Percentiles rank a stretch among this genome's conserved stretches.
These are phyloP conservation scores for Hypoxylon sp. DNA, from an alignment of 2,329 filamentous ascomycete genomes.

Conservation along the genomic window DNA sequence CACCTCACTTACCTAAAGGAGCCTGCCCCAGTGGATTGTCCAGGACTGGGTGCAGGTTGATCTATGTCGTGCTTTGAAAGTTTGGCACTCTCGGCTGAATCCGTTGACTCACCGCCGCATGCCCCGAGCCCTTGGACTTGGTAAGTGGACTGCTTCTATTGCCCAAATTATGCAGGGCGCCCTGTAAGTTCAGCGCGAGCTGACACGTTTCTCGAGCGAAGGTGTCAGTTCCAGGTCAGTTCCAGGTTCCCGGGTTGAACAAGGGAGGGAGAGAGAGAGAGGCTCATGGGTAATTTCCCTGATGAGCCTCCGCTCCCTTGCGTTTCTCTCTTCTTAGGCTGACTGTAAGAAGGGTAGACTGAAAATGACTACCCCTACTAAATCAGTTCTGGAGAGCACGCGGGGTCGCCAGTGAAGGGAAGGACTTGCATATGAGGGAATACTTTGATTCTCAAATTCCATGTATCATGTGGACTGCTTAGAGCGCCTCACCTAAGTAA, in stretches of 20 bases:
- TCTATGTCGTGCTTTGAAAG: conserved; percentile 15
- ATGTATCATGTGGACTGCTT: background rate
- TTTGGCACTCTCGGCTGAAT: conserved; percentile 9
- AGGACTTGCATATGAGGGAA: conserved; percentile 1
- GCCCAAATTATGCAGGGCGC: conserved; percentile 9
- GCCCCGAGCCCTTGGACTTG: conserved; percentile 35
- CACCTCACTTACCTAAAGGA: conserved; percentile 15
- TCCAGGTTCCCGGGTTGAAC: conserved; percentile 22
- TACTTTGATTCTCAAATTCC: background rate
- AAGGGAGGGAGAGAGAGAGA: conserved; percentile 13
- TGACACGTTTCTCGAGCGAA: conserved; percentile 2
- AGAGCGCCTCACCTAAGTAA: conserved; percentile 1
- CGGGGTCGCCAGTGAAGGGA: background rate
- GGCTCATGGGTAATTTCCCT: background rate
- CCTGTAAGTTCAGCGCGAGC: conserved; percentile 17
- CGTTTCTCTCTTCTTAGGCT: conserved; percentile 2
- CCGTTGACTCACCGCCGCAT: conserved; percentile 9
- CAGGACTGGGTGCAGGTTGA: background rate
- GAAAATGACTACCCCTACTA: background rate
- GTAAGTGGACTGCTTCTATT: conserved; percentile 17
- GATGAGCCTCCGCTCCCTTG: conserved; percentile 10
- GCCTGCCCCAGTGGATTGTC: conserved; percentile 16
- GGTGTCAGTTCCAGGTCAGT: conserved; percentile 19
- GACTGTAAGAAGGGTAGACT: background rate
- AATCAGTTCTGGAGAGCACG: background rate